These are phyloP conservation scores for Colletotrichum musicola DNA, from an alignment of 2,329 filamentous ascomycete species.

Conservation along the genomic window DNA sequence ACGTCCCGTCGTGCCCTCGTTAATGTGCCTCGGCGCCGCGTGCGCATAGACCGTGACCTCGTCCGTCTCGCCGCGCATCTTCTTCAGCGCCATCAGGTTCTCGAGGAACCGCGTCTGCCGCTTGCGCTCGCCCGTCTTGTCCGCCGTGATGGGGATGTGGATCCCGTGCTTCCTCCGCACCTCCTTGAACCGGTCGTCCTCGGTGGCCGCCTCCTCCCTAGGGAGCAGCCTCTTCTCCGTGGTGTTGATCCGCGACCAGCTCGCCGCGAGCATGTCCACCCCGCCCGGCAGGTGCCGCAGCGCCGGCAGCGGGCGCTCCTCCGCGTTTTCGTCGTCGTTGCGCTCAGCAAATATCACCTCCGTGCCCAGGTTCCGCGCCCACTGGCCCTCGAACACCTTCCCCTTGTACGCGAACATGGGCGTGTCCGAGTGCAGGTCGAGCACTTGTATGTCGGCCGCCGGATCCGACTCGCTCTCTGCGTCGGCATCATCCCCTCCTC, in stretches of 20 bases:
- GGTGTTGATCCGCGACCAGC: slow-evolving; percentile 77
- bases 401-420: slow-evolving; percentile 86
- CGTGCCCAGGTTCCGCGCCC: slow-evolving; percentile 87
- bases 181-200: slow-evolving; percentile 51
- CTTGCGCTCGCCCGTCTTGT: slow-evolving; percentile 61
- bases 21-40: slow-evolving; percentile 51
- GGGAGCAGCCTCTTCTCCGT: slow-evolving; percentile 71
- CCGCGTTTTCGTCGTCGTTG: slow-evolving; percentile 47
- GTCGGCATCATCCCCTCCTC: slow-evolving; percentile 39
- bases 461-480: slow-evolving; percentile 38
- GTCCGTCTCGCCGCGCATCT: slow-evolving; percentile 73
- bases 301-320: slow-evolving; percentile 52
- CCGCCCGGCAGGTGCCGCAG: slow-evolving; percentile 66
- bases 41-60: slow-evolving; percentile 71
- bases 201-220: slow-evolving; percentile 48
- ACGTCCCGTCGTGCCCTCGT: slow-evolving; percentile 33
- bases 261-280: slow-evolving; percentile 80
- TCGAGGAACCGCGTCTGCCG: slow-evolving; percentile 72
- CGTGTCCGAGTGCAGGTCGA: slow-evolving; percentile 82
- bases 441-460: slow-evolving; percentile 74
- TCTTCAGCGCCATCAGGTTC: slow-evolving; percentile 74
- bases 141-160: slow-evolving; percentile 59
- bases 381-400: slow-evolving; percentile 82
- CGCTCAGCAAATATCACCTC: slow-evolving; percentile 78
- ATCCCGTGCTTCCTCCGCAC: slow-evolving; percentile 58